Base-by-base conservation (phyloP, 2,329 filamentous ascomycete genomes). In the Colletotrichum tropicicola region DNA sequence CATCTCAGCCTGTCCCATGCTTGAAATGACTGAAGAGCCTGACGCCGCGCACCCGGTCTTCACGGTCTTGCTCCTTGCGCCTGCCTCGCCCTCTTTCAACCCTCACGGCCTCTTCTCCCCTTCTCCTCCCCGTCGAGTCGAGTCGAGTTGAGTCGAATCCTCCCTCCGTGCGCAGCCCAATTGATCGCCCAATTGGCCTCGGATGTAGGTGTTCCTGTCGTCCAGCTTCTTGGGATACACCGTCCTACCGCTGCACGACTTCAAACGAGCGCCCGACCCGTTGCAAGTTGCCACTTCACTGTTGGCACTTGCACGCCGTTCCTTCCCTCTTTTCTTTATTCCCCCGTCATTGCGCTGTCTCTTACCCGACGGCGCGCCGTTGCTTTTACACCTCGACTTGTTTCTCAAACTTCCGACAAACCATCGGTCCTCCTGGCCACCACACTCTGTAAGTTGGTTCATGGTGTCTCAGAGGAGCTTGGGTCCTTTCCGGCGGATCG, bases 1-100 rank as follows among this genome's bases (percentile, higher is more conserved):
- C 62, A 65, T 47, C 62, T 65, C 51, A 61, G 62, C 51, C 62
- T 62, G 57, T 49, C 62, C 62, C 57, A 61, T 62, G 58, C 62
- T 62, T 25, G 62, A 43, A 56, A 41, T 43, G 45, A 52, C 44
- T 35, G 57, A 55, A 56, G 51, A 32, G 48, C 44, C 61, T 64
- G 41, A 27, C 32, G 56, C 48, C 60, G 57, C 56, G 55, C 55
- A 54, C 55, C 47, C 48, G 32, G 28, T 45, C 57, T 61, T 51
- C 32, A 55, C 28, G 44, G 43, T 44, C 43, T 44, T 35, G 30
- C 30, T 60, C 37, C 21, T 43, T 37, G 57, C 35, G 56, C 49
- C 60, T 64, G 56, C 39, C 28, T 53, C 27, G 56, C 25, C 15
- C 37, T 56, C 44, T 37, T 19, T 44, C 19, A 8, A 48, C n/a